These are phyloP conservation scores for Alternaria arbusti DNA, from an alignment of 2,329 filamentous ascomycete genomes.

Conservation along the genomic window DNA sequence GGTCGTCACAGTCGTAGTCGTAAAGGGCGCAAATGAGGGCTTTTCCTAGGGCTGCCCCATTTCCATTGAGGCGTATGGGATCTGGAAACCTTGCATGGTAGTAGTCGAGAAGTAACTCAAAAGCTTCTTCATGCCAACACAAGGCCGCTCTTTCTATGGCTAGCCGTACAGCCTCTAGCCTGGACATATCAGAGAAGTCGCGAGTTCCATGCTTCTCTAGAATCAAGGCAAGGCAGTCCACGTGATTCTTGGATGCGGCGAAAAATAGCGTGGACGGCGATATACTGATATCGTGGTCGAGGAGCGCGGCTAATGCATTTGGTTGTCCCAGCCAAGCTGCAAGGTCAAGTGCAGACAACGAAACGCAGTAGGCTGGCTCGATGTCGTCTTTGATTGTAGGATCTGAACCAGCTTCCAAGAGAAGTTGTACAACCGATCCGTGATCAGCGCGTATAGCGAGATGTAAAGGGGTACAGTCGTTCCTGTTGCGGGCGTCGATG, in stretches of 20 bases:
- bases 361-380: neutral
- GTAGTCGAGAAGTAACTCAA: neutral
- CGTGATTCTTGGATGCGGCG: neutral
- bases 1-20: neutral
- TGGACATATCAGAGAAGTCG: neutral
- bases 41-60: neutral
- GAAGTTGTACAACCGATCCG: neutral
- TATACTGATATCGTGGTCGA: neutral
- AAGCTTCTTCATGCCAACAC: slow-evolving; percentile 3
- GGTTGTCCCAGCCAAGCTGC: neutral
- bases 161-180: neutral
- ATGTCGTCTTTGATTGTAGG: neutral
- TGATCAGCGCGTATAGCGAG: neutral
- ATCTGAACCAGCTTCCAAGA: neutral
- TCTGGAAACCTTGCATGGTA: neutral
- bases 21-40: neutral
- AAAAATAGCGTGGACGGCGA: neutral
- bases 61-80: neutral
- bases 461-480: neutral
- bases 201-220: neutral
- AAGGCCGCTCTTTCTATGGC: slow-evolving; percentile 2
- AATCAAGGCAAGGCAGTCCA: neutral
- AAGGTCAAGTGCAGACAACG: neutral
- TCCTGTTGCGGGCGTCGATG: neutral
- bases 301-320: neutral